Base-by-base conservation (phyloP, 495 filamentous ascomycete genomes). In the Barbatosphaeria neglecta region DNA sequence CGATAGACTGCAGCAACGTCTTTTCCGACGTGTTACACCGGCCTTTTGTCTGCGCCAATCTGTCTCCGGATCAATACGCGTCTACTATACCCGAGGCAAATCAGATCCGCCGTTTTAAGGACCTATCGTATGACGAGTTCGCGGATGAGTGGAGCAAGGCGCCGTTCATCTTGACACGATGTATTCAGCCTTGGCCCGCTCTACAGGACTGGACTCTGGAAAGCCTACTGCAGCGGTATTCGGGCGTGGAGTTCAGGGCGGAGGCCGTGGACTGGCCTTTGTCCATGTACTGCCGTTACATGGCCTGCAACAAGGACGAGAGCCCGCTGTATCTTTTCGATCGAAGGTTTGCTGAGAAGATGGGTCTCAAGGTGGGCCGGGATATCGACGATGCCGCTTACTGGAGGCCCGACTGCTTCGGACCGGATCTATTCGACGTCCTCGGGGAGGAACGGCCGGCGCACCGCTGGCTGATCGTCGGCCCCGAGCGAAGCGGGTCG, bases 291-390 rank as follows among this genome's bases (percentile, higher is more conserved):
- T 69, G 78, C 22, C 72, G 82, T 40, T 98, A 98, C 61, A 87
- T 95, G 86, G 63, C 69, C 16, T 76, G 93, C 58, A 88, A 73
- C 63, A 65, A 66, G 20, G 92, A 98, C 49, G 92, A 98, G 60
- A 88, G 83, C 50, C 92, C 92, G 0, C 69, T 98, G 2, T 98
- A 97, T 57, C 74, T 98, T 18, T 98, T 98, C 56, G 92, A 98
- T 56, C 73, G 80, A 6, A 70, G 70, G 13, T 98, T 98, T 54
- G 87, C 83, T 7, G 81, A 88, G 51, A 97, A 95, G 60, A 96
- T 94, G 80, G 64, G 64, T 16, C 67, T 95, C 27, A 67, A 67
- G 17, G 70, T 86, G 16, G 83, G 83, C 19, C 51, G 60, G 11
- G 64, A 64, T 22, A 62, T 66, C 9, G 72, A 72, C 9, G 72